These are phyloP conservation scores for Jamesozyma hellenica DNA, from an alignment of 805 yeast genomes.

Conservation along the genomic window DNA sequence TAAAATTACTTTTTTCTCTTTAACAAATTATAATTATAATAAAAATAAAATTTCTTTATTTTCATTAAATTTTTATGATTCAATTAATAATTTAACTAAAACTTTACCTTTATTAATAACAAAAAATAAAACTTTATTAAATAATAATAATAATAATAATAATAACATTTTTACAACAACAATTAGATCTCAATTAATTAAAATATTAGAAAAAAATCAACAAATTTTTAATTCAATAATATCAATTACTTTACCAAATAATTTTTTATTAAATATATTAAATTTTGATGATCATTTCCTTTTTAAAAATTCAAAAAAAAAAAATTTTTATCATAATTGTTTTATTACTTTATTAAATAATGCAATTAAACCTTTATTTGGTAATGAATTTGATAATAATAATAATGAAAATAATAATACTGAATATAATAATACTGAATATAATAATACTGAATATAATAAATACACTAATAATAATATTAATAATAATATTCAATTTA, in stretches of 20 bases:
- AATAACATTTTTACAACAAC: not conserved
- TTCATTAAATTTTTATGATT: constrained; percentile 11
- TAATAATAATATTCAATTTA: not conserved
- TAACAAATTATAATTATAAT: constrained; percentile 5
- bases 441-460: not conserved
- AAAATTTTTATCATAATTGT: constrained; percentile 10
- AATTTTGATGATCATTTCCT: constrained; percentile 6
- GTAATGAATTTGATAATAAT: not conserved
- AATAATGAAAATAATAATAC: not conserved
- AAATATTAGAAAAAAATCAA: constrained; percentile 3
- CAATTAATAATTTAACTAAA: constrained; percentile 1
- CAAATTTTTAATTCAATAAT: constrained; percentile 6
- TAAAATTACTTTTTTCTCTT: constrained; percentile 9
- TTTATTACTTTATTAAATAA: constrained; percentile 5
- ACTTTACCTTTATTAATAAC: constrained; percentile 7
- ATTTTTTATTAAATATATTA: constrained; percentile 3
- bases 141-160: not conserved
- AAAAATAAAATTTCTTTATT: constrained; percentile 4
- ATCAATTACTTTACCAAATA: constrained; percentile 10
- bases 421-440: too few species aligned
- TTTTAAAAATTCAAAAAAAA: constrained; percentile 1
- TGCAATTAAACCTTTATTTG: constrained; percentile 10
- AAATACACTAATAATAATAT: too few species aligned
- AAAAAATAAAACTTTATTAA: not conserved
- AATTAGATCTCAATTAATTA: constrained; percentile 8